Evolutionary conservation across 176 grass and related monocot species (phyloP).

Genomic region (Aegilops tauschii): DNA sequence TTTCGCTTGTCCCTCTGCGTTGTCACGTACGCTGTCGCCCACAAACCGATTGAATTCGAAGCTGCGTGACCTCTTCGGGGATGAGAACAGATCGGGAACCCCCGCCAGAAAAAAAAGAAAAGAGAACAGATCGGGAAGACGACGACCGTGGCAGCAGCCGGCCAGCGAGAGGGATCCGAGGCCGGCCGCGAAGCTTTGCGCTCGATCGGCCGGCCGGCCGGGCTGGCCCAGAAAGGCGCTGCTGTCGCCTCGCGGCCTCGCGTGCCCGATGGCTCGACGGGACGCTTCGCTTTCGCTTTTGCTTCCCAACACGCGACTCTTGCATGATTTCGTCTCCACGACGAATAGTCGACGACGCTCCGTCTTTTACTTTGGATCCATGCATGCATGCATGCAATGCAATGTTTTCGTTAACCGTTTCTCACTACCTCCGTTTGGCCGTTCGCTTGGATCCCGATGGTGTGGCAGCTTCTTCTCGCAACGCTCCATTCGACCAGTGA

Average conservation of each 20-base stretch:
- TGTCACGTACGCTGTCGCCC: background rate
- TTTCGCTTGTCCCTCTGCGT: background rate
- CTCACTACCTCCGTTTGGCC: background rate
- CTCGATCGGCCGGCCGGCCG: background rate
- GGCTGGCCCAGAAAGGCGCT: background rate
- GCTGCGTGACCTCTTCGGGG: background rate
- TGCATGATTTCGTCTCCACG: background rate
- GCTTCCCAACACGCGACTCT: background rate
- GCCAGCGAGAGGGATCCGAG: background rate
- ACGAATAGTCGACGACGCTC: background rate
- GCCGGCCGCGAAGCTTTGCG: background rate
- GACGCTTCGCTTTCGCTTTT: background rate
- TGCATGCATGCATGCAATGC: background rate
- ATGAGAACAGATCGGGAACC: background rate
- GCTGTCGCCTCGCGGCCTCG: background rate
- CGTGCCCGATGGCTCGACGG: background rate
- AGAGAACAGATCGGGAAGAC: background rate
- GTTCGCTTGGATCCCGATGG: background rate
- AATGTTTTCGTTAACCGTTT: background rate
- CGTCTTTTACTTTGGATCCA: background rate
- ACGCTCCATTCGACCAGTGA: background rate
- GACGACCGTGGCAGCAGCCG: background rate
- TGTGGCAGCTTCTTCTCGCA: background rate
- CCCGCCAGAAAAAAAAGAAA: no score
- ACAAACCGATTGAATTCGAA: background rate